Base-by-base conservation (phyloP, 2,329 filamentous ascomycete species). In the Stemphylium beticola region DNA sequence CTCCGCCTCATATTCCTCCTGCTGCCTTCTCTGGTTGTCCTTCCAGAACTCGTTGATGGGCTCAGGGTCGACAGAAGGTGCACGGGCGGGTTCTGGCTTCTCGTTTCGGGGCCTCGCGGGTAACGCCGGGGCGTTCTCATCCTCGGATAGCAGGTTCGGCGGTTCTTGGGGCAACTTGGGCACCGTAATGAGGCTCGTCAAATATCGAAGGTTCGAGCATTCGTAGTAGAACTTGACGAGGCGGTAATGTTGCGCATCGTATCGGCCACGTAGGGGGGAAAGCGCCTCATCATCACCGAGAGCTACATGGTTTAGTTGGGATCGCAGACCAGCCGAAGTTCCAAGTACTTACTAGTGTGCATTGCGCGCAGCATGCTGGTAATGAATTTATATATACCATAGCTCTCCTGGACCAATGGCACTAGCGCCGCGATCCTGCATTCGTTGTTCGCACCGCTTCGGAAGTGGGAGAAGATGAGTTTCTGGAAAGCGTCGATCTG, bases 401-500 rank as follows among this genome's bases (percentile, higher is more conserved):
- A 99, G 74, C 92, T 98, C 80, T 99, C 95, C 74, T 96, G 92
- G 3, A 99, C 95, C 38, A 99, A 81, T 2, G 93, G 92, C 18
- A 98, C 93, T 48, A 99, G 79, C 1, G 95, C 91, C 12, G 93
- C 96, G 69, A 99, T 99, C 58, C 93, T 86, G 76, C 93, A 98
- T 76, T 99, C 95, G 70, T 98, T 99, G 78, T 96, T 96, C 42
- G 90, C 88, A 22, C 93, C 90, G 62, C 88, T 87, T 56, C 93
- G 88, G 79, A 99, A 98, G 77, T 98, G 92, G 4, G 95, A 95
- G 78, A 98, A 99, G 70, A 98, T 95, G 62, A 99, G 83, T 79
- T 98, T 99, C 76, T 99, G 95, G 79, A 99, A 98, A 64, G 92
- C 89, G 77, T 99, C 95, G 66, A 99, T 99, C 82, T 96, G 93